Percentiles rank a stretch among this genome's conserved stretches.
Conservation (phyloP, 1,284 basidiomycete species). For the Malassezia obtusa region DNA sequence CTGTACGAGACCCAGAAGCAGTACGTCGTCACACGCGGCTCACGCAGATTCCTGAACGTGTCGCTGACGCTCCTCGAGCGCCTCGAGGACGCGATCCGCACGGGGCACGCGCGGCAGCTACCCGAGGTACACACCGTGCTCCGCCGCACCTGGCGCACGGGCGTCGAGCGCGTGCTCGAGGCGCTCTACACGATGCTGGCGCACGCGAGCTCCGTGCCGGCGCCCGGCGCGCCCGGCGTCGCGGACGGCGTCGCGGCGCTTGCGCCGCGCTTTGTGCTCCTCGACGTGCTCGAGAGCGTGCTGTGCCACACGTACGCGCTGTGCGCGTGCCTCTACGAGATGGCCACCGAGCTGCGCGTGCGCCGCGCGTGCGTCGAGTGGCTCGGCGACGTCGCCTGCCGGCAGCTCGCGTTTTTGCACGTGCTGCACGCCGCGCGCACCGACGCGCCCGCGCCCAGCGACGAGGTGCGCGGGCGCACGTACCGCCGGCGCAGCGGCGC, state of each 20-base stretch:
- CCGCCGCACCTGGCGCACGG: not conserved
- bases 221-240: not conserved
- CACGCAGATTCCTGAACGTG: not conserved
- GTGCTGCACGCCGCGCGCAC: slow-evolving; percentile 31
- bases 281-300: slow-evolving; percentile 53
- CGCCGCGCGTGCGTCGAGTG: slow-evolving; percentile 85
- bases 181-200: not conserved
- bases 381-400: slow-evolving; percentile 85
- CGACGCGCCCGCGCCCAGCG: not conserved
- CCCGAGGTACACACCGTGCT: slow-evolving; percentile 12
- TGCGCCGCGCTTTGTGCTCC: not conserved
- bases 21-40: not conserved
- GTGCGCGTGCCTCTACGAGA: slow-evolving; percentile 80
- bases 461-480: not conserved
- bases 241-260: not conserved
- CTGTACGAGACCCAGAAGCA: not conserved
- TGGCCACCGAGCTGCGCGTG: slow-evolving; percentile 63
- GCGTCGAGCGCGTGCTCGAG: not conserved
- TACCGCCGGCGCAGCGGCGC: not conserved
- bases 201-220: not conserved
- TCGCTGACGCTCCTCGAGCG: slow-evolving; percentile 3
- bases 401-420: slow-evolving; percentile 74
- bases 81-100: not conserved
- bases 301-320: slow-evolving; percentile 91
- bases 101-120: slow-evolving; percentile 8